Evolutionary conservation across 352 stramenopile species (phyloP).

Genomic region (Phytopythium delawarense): DNA sequence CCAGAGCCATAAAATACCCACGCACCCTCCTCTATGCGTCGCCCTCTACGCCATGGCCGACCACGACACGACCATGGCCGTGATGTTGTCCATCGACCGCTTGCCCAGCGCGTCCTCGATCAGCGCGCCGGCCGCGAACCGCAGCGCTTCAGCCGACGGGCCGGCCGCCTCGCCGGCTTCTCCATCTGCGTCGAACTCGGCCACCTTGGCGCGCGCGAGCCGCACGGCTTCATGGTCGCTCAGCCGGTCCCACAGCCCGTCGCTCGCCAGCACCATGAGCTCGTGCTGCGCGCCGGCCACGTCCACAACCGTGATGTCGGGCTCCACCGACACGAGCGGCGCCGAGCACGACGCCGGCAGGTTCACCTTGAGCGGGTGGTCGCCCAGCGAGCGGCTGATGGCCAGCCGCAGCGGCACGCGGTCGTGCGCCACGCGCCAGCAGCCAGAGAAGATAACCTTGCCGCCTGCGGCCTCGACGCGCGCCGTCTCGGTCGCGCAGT

Average conservation of each 20-base stretch:
- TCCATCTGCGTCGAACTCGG: constrained; percentile 31
- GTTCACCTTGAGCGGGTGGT: constrained; percentile 73
- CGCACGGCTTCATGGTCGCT: constrained; percentile 61
- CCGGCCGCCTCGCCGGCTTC: background rate
- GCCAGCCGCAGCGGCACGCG: constrained; percentile 64
- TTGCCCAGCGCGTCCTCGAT: constrained; percentile 64
- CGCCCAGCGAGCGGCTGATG: constrained; percentile 72
- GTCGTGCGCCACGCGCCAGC: constrained; percentile 80
- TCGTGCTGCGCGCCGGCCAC: constrained; percentile 40
- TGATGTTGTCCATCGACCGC: constrained; percentile 83
- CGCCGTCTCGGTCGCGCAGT: constrained; percentile 52
- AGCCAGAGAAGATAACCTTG: constrained; percentile 79
- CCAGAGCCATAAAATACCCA: constrained; percentile 4
- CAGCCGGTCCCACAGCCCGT: constrained; percentile 77
- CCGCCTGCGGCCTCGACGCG: constrained; percentile 62
- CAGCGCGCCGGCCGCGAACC: constrained; percentile 55
- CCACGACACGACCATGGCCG: constrained; percentile 69
- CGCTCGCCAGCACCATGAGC: constrained; percentile 71
- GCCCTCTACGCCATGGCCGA: constrained; percentile 18
- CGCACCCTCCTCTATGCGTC: background rate
- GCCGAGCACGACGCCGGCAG: constrained; percentile 51
- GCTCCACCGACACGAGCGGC: constrained; percentile 65
- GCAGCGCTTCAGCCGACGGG: constrained; percentile 42
- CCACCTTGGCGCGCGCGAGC: constrained; percentile 52
- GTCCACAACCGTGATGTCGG: constrained; percentile 68